Evolutionary conservation across 352 stramenopile genomes (phyloP), one percentile per base, ranked within the genome.

Genomic region (Globisporangium acanthophoron): DNA sequence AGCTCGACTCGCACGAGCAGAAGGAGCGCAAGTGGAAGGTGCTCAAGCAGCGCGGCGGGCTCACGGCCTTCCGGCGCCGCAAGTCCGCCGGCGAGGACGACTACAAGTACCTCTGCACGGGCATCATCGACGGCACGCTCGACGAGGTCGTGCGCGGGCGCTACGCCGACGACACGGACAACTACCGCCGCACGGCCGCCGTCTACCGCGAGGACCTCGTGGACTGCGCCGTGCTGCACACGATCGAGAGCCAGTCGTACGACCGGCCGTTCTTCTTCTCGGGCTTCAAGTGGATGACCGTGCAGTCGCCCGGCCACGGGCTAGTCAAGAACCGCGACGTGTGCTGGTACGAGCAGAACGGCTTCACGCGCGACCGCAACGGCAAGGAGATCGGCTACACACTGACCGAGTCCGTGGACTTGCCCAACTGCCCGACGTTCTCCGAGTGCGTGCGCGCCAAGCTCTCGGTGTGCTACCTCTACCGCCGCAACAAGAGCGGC

Each of bases 281-380:
- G 8, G 84, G 81, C 39, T 90, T 91, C 70, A 91, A 91, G 67
- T 91, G 81, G 81, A 88, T 88, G 77, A 88, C 77, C 7, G 79
- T 89, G 52, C 68, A 80, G 54, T 87, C 73, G 0, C 81, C 77
- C 0, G 77, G 78, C 40, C 88, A 89, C 46, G 76, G 81, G 5
- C 57, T 91, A 49, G 76, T 91, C 18, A 88, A 88, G 70, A 88
- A 89, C 60, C 75, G 81, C 52, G 81, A 91, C 58, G 76, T 87
- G 20, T 91, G 81, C 66, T 91, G 76, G 74, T 91, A 88, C 59
- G 78, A 91, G 64, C 81, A 91, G 59, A 71, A 81, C 8, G 81
- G 81, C 4, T 66, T 89, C 56, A 87, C 74, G 33, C 65, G 62
- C 18, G 77, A 89, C 62, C 72, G 65, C 64, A 88, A 88, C 31